phyloP scores from a whole-genome alignment of 2,329 filamentous ascomycete species.

The Colletotrichum phormii region DNA sequence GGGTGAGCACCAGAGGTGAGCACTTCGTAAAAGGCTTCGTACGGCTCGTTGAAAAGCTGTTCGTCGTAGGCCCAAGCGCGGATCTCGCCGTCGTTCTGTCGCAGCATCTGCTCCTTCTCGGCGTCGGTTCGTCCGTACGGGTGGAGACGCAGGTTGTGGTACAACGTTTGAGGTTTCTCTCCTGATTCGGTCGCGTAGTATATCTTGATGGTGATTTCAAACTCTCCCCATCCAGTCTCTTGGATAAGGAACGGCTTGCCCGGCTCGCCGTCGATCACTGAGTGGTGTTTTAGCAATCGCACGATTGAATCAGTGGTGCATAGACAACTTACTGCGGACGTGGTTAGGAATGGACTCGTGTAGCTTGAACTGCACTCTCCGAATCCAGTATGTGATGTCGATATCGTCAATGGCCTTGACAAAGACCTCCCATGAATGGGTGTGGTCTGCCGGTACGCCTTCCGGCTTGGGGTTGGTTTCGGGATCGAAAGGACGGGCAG shows the following conservation, averaged over 20 bases:
- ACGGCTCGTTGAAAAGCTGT: constrained; percentile 97
- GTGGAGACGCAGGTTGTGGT: constrained; percentile 91
- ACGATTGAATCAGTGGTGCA: not conserved
- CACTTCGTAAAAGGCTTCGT: constrained; percentile 89
- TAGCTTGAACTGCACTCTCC: constrained; percentile 97
- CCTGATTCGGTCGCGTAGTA: constrained; percentile 89
- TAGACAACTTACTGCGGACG: constrained; percentile 72
- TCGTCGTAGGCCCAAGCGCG: constrained; percentile 89
- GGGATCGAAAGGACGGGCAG: constrained; percentile 83
- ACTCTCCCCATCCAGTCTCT: constrained; percentile 98
- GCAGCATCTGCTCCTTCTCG: constrained; percentile 69
- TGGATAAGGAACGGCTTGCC: constrained; percentile 82
- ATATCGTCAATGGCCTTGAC: constrained; percentile 90
- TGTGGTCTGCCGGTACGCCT: constrained; percentile 87
- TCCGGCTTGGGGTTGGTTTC: constrained; percentile 81
- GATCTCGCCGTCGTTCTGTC: constrained; percentile 71
- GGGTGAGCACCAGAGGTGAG: constrained; percentile 79
- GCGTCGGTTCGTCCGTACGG: constrained; percentile 88
- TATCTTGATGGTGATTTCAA: constrained; percentile 94
- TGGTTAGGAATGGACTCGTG: constrained; percentile 97
- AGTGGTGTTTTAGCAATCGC: constrained; percentile 35
- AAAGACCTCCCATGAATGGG: constrained; percentile 96
- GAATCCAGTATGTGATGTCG: constrained; percentile 94
- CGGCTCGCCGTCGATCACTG: constrained; percentile 77
- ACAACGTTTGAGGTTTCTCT: constrained; percentile 96